Evolutionary conservation across 163 green algal genomes (phyloP).

Genomic region (Picocystis sp.): DNA sequence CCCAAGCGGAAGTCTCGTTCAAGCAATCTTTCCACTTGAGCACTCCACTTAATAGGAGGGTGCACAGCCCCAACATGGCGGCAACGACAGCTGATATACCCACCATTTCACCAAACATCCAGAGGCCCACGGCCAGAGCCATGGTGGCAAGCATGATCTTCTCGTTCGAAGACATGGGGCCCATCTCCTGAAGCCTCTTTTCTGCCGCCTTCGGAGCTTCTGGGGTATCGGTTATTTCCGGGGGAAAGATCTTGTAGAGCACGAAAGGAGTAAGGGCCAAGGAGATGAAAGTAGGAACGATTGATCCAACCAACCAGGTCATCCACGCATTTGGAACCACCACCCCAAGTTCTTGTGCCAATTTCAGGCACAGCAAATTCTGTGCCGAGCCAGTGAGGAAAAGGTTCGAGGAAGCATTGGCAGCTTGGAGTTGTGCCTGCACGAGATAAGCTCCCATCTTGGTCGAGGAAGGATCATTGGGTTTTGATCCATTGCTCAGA

Average conservation of each 20-base stretch:
- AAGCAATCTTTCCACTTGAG: slow-evolving; percentile 86
- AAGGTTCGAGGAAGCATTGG: slow-evolving; percentile 48
- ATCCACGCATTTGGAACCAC: slow-evolving; percentile 59
- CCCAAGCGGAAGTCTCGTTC: slow-evolving; percentile 81
- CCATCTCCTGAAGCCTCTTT: slow-evolving; percentile 57
- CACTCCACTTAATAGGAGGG: slow-evolving; percentile 73
- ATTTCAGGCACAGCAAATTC: slow-evolving; percentile 96
- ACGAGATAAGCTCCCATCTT: slow-evolving; percentile 86
- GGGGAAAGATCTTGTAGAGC: slow-evolving; percentile 49
- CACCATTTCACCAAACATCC: slow-evolving; percentile 63
- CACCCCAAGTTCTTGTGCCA: slow-evolving; percentile 74
- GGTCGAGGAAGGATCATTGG: slow-evolving; percentile 33
- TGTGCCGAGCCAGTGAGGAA: slow-evolving; percentile 77
- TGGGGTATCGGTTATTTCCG: slow-evolving; percentile 78
- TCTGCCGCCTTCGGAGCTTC: slow-evolving; percentile 53
- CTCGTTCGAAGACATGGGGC: slow-evolving; percentile 73
- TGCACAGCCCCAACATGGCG: slow-evolving; percentile 78
- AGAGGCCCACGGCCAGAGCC: slow-evolving; percentile 71
- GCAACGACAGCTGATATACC: slow-evolving; percentile 65
- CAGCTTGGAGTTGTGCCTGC: slow-evolving; percentile 67
- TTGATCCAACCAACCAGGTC: slow-evolving; percentile 69
- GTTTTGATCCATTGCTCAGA: slow-evolving; percentile 1
- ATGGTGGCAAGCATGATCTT: slow-evolving; percentile 80
- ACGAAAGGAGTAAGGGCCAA: slow-evolving; percentile 53
- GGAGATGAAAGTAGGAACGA: slow-evolving; percentile 32